Base-by-base conservation (phyloP, 2,329 filamentous ascomycete genomes). In the Exophiala xenobiotica region DNA sequence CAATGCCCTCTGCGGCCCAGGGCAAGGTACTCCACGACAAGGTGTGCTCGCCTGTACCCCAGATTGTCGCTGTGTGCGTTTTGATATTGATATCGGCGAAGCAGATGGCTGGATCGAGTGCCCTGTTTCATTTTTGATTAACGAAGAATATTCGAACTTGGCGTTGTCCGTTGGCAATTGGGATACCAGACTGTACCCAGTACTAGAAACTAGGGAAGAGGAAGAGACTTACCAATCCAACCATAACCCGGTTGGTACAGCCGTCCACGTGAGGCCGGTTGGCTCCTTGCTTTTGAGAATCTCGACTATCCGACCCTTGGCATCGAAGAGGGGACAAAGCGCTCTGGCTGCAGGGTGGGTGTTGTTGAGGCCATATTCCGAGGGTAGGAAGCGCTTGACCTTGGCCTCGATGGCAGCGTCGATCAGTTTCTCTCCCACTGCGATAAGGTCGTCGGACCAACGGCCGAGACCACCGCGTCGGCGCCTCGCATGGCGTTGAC, bases 1-100 rank as follows among this genome's bases (percentile, higher is more conserved):
- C 72, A 0, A 83, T 70, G 1, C 72, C 75, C 18, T 74, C 67
- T 0, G 66, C 78, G 9, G 82, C 61, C 2, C 69, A 70, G 0
- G 64, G 56, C 0, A 83, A 66, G 0, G 72, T 78, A 0, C 79
- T 78, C 8, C 70, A 51, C 40, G 71, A 77, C 62, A 81, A 75
- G 11, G 64, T 56, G 4, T 55, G 53, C 19, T 79, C 66, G 1
- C 81, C 81, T 0, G 72, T 74, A 52, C 81, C 75, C 51, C 70
- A 73, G 0, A 83, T 61, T 0, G 59, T 67, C 0, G 72, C 67
- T 35, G 70, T 73, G 1, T 69, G 67, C 1, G 68, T 64, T 18
- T 70, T 67, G 2, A 53, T 27, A 22, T 53, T 33, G 50, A 71
- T 52, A 46, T 78, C 67, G 1, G 80, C 48, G 6, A 79, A 46